These are phyloP conservation scores for Ceratobasidium theobromae DNA, from an alignment of 1,284 basidiomycete species.

Conservation along the genomic window DNA sequence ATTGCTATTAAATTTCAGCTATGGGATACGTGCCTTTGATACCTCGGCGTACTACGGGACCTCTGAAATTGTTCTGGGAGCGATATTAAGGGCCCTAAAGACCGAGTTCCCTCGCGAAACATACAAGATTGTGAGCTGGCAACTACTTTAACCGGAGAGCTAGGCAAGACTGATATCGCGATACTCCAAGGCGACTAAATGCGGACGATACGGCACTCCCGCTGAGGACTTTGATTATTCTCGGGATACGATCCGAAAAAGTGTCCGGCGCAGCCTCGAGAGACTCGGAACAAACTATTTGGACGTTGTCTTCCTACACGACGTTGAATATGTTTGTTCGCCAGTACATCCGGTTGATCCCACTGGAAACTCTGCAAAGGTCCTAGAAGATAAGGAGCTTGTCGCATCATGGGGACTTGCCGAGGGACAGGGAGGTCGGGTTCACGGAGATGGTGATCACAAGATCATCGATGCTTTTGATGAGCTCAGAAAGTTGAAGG, in stretches of 20 bases:
- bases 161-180: not conserved
- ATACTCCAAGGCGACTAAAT: conserved; percentile 79
- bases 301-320: conserved; percentile 88
- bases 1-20: too few relatives aligned
- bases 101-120: conserved; percentile 75
- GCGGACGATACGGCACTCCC: conserved; percentile 76
- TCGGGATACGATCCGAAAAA: conserved; percentile 66
- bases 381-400: conserved; percentile 54
- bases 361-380: conserved; percentile 58
- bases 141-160: conserved; percentile 33
- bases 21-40: conserved; percentile 89
- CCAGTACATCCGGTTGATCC: conserved; percentile 47
- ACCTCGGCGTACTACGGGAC: conserved; percentile 87
- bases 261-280: conserved; percentile 69
- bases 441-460: conserved; percentile 79
- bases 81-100: conserved; percentile 62
- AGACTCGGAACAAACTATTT: conserved; percentile 81
- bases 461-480: conserved; percentile 71
- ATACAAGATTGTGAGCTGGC: conserved; percentile 69
- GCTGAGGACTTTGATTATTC: conserved; percentile 75
- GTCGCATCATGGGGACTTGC: conserved; percentile 58
- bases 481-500: conserved; percentile 73
- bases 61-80: conserved; percentile 87
- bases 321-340: conserved; percentile 83
- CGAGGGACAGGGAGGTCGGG: conserved; percentile 57